phyloP scores from a whole-genome alignment of 208 protist genomes.

The Lotmaria passim region DNA sequence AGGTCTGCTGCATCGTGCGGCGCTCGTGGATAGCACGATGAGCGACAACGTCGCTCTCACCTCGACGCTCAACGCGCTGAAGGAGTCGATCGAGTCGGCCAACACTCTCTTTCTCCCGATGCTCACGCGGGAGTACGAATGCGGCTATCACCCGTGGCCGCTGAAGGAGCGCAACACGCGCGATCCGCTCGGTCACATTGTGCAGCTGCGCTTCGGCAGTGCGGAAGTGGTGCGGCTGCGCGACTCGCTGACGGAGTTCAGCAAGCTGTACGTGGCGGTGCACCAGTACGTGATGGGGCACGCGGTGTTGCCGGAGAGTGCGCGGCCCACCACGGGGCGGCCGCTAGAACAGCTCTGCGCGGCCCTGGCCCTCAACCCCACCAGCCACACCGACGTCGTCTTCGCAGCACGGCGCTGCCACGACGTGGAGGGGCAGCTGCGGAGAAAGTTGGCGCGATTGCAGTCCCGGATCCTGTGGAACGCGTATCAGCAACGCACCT shows the following conservation, averaged over 20 bases:
- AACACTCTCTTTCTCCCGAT: conserved; percentile 74
- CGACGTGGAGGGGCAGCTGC: conserved; percentile 53
- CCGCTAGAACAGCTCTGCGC: conserved; percentile 61
- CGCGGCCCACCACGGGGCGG: conserved; percentile 53
- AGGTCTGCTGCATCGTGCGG: conserved; percentile 55
- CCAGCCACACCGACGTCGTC: conserved; percentile 59
- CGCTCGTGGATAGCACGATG: conserved; percentile 61
- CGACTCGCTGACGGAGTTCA: conserved; percentile 65
- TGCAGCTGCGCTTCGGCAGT: conserved; percentile 72
- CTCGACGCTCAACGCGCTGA: conserved; percentile 52
- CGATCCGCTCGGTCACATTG: conserved; percentile 75
- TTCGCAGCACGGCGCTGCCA: conserved; percentile 72
- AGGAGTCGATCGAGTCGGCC: conserved; percentile 72
- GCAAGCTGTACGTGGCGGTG: conserved; percentile 66
- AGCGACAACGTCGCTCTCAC: conserved; percentile 67
- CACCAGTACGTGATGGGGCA: conserved; percentile 65
- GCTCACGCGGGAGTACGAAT: conserved; percentile 79
- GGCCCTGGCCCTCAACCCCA: conserved; percentile 58
- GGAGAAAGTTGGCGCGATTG: conserved; percentile 49
- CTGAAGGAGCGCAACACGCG: conserved; percentile 83
- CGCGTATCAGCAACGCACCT: conserved; percentile 65
- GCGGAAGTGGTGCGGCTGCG: conserved; percentile 65
- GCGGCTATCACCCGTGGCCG: conserved; percentile 90
- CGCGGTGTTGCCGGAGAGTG: conserved; percentile 46
- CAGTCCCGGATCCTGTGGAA: conserved; percentile 68